Percentiles rank a stretch among this genome's conserved stretches.
These are phyloP conservation scores for Ambrosia artemisiifolia DNA, from an alignment of 129 eudicot species.

Conservation along the genomic window DNA sequence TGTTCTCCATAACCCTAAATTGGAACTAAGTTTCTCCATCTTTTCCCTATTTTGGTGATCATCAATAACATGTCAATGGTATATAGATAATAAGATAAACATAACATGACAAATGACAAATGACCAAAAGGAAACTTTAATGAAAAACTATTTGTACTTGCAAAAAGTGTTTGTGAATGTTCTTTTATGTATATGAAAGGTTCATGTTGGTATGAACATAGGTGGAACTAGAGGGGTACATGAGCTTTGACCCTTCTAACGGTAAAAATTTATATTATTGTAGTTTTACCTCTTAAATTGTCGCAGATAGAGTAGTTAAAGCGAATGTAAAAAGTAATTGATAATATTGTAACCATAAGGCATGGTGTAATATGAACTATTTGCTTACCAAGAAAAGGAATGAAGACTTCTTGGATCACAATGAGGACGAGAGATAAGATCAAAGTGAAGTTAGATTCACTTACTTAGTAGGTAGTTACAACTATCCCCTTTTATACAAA, in stretches of 20 bases:
- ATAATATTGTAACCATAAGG: not conserved
- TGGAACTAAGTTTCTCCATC: slow-evolving; percentile 47
- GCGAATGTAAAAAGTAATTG: not conserved
- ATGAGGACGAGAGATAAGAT: slow-evolving; percentile 25
- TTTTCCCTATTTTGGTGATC: slow-evolving; percentile 2
- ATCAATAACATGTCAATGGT: not conserved
- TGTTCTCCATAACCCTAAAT: slow-evolving; percentile 54
- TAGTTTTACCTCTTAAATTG: not conserved
- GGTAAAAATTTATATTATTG: not conserved
- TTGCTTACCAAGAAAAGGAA: slow-evolving; percentile 16
- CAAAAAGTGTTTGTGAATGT: not conserved
- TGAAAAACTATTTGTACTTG: not conserved
- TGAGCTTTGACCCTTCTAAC: not conserved
- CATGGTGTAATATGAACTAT: not conserved
- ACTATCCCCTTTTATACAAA: slow-evolving; percentile 32
- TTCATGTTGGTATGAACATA: not conserved
- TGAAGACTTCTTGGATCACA: slow-evolving; percentile 21
- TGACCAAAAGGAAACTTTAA: not conserved
- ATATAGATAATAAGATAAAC: not conserved
- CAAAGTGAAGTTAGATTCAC: slow-evolving; percentile 19
- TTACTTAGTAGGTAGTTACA: slow-evolving; percentile 27
- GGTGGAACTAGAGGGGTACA: not conserved
- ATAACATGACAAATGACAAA: not conserved
- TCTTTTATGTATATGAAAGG: not conserved
- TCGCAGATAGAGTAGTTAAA: not conserved